These are phyloP conservation scores for Termitomyces sp. DNA, from an alignment of 768 basidiomycete species.

Conservation along the genomic window DNA sequence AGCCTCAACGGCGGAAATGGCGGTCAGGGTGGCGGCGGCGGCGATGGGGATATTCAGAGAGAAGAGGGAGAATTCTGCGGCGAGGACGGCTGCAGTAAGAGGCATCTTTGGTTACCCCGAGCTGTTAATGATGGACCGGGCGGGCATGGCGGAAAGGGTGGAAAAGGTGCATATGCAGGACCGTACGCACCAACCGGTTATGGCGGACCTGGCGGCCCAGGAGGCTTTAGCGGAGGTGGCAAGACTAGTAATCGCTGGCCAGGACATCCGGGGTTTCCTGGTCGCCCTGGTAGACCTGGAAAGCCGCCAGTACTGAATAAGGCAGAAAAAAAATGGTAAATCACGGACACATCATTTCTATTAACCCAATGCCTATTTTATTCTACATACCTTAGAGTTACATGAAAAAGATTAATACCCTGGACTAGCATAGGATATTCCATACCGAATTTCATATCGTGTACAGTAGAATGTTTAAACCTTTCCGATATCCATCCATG, in stretches of 20 bases:
- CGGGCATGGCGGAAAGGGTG: slow-evolving; percentile 6
- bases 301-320: neutral
- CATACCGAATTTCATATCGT: neutral
- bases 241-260: slow-evolving; percentile 1
- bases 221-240: slow-evolving; percentile 2
- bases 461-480: neutral
- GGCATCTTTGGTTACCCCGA: neutral
- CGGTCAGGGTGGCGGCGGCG: neutral
- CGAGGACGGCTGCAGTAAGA: neutral
- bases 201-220: slow-evolving; percentile 9
- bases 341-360: neutral
- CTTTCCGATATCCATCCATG: slow-evolving; percentile 7
- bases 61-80: neutral
- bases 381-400: neutral
- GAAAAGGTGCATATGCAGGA: slow-evolving; percentile 2
- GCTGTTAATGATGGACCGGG: slow-evolving; percentile 1
- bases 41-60: neutral
- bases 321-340: neutral
- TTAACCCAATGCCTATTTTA: neutral
- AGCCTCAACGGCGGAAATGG: neutral
- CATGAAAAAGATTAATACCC: neutral
- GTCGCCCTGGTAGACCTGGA: slow-evolving; percentile 6
- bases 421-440: neutral
- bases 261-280: slow-evolving; percentile 10
- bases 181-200: neutral